phyloP scores from a whole-genome alignment of 495 filamentous ascomycete genomes.

The Trichoderma virens region DNA sequence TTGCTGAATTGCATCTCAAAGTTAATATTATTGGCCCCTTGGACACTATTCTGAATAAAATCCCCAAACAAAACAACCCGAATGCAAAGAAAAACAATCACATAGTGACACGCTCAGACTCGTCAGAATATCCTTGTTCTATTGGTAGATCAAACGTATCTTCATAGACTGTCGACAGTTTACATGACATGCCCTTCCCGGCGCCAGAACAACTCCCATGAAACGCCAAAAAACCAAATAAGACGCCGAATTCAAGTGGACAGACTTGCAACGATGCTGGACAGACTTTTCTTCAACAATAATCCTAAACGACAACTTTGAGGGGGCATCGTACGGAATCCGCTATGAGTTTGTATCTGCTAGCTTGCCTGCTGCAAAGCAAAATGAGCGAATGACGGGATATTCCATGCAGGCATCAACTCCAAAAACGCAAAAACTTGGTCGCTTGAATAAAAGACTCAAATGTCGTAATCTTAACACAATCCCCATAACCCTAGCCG shows the following conservation, averaged over 20 bases:
- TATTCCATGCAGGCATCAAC: background rate
- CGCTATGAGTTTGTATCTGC: background rate
- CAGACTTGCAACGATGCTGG: background rate
- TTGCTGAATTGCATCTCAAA: no score
- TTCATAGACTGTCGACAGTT: background rate
- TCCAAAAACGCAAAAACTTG: background rate
- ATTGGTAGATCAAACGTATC: constrained; percentile 6
- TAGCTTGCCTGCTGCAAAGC: background rate
- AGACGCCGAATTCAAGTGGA: background rate
- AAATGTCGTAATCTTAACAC: constrained; percentile 4
- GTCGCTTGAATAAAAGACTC: background rate
- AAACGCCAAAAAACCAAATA: background rate
- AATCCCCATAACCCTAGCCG: background rate
- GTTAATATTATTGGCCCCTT: no score
- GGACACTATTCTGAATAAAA: no score
- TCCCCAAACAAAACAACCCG: no score
- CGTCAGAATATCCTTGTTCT: background rate
- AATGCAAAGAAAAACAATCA: no score
- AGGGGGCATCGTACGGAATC: background rate
- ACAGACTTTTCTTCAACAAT: background rate
- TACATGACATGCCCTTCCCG: background rate
- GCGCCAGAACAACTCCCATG: background rate
- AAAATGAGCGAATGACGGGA: background rate
- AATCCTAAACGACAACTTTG: background rate
- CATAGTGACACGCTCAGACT: no score